Evolutionary conservation across 2,329 filamentous ascomycete genomes (phyloP).

Genomic region (Incumbomyces lentus): DNA sequence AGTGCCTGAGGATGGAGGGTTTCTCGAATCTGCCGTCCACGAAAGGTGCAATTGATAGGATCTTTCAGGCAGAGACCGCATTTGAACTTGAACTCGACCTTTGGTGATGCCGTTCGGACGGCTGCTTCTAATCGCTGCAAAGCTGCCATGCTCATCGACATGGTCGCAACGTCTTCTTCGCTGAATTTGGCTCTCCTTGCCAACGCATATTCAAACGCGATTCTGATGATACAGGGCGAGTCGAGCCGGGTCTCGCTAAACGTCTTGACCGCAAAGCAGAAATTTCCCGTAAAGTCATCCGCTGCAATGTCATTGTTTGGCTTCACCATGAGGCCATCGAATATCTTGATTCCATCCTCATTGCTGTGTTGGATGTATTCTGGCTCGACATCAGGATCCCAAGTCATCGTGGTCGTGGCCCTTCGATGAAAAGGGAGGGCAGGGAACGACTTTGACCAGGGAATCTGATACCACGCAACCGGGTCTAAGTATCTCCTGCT

Average conservation of each 20-base stretch:
- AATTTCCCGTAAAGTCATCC: slow-evolving; percentile 18
- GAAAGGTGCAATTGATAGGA: slow-evolving; percentile 2
- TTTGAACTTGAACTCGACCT: slow-evolving; percentile 12
- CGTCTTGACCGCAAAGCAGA: slow-evolving; percentile 18
- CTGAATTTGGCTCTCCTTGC: neutral
- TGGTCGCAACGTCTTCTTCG: neutral
- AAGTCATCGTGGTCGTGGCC: slow-evolving; percentile 16
- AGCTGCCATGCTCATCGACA: neutral
- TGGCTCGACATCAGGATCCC: slow-evolving; percentile 21
- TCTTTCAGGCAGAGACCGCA: slow-evolving; percentile 15
- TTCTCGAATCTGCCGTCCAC: slow-evolving; percentile 10
- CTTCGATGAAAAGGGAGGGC: slow-evolving; percentile 23
- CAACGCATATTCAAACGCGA: slow-evolving; percentile 21
- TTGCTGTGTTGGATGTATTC: slow-evolving; percentile 10
- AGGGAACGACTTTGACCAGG: slow-evolving; percentile 26
- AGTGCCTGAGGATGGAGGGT: slow-evolving; percentile 6
- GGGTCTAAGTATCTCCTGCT: neutral
- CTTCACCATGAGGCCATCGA: slow-evolving; percentile 14
- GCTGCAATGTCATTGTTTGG: slow-evolving; percentile 4
- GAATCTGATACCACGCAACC: slow-evolving; percentile 21
- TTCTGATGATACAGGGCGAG: slow-evolving; percentile 17
- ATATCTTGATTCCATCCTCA: slow-evolving; percentile 7
- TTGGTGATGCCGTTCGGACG: slow-evolving; percentile 9
- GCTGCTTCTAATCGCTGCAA: slow-evolving; percentile 9
- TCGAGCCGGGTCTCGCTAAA: slow-evolving; percentile 18